Evolutionary conservation across 1,284 basidiomycete species (phyloP).

Genomic region (Mycena citricolor): DNA sequence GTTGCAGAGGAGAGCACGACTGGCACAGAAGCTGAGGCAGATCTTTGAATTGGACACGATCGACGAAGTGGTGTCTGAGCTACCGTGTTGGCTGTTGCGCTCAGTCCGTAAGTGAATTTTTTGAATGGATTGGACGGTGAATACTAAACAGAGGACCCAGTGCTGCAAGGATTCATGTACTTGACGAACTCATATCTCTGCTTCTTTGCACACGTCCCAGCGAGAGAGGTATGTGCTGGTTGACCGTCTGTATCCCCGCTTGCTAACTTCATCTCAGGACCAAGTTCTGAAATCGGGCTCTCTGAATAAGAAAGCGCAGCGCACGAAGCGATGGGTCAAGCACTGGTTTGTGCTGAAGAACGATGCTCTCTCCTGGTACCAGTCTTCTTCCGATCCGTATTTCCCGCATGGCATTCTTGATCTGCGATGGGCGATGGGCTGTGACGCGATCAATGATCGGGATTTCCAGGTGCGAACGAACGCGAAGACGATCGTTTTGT

Average conservation of each 20-base stretch:
- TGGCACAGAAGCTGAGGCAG: slow-evolving; percentile 83
- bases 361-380: slow-evolving; percentile 92
- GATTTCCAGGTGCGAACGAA: slow-evolving; percentile 80
- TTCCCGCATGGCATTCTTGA: slow-evolving; percentile 96
- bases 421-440: slow-evolving; percentile 87
- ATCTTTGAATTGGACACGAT: slow-evolving; percentile 81
- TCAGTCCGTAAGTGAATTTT: slow-evolving; percentile 72
- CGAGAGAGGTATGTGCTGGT: slow-evolving; percentile 64
- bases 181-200: slow-evolving; percentile 90
- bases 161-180: slow-evolving; percentile 97
- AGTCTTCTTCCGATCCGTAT: slow-evolving; percentile 93
- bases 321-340: slow-evolving; percentile 86
- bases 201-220: slow-evolving; percentile 95
- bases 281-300: slow-evolving; percentile 86
- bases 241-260: slow-evolving; percentile 1
- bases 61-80: slow-evolving; percentile 82
- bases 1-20: slow-evolving; percentile 62
- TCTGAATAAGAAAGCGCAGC: slow-evolving; percentile 79
- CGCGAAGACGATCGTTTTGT: slow-evolving; percentile 70
- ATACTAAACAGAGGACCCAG: slow-evolving; percentile 45
- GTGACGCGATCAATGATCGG: slow-evolving; percentile 74
- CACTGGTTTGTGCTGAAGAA: slow-evolving; percentile 96
- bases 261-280: slow-evolving; percentile 50
- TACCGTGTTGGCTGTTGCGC: slow-evolving; percentile 86
- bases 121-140: too few species aligned